phyloP scores from a whole-genome alignment of 148 eudicot genomes.

The Nepenthes mirabilis region DNA sequence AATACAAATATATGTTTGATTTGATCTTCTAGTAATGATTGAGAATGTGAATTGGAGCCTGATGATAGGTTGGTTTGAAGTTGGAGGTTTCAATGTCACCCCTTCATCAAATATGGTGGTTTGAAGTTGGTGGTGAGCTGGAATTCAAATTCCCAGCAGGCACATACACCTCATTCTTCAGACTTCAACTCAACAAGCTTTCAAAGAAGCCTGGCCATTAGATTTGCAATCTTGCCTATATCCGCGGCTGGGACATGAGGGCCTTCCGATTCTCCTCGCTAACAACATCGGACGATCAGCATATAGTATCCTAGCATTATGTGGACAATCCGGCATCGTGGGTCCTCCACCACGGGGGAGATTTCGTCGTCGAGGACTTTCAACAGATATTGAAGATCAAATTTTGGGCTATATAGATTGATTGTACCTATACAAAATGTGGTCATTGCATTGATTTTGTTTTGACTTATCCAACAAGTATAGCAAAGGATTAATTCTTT shows the following conservation, averaged over 20 bases:
- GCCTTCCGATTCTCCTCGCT: slow-evolving; percentile 48
- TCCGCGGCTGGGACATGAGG: slow-evolving; percentile 70
- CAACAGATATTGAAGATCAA: slow-evolving; percentile 36
- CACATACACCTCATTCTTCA: slow-evolving; percentile 56
- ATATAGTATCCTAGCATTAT: slow-evolving; percentile 22
- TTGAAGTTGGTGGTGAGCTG: slow-evolving; percentile 67
- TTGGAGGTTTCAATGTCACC: background rate
- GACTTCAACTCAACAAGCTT: slow-evolving; percentile 55
- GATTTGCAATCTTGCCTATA: slow-evolving; percentile 34
- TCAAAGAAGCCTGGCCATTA: slow-evolving; percentile 43
- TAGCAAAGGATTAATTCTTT: too few species aligned
- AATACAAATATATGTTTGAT: too few species aligned
- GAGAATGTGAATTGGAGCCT: background rate
- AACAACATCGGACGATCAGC: slow-evolving; percentile 60
- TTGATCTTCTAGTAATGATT: background rate
- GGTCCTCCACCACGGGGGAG: slow-evolving; percentile 60
- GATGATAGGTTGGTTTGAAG: slow-evolving; percentile 2
- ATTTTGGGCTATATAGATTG: slow-evolving; percentile 66
- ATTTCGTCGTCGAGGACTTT: slow-evolving; percentile 38
- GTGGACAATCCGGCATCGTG: slow-evolving; percentile 52
- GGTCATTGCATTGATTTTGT: slow-evolving; percentile 77
- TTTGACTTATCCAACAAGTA: too few species aligned
- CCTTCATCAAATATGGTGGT: slow-evolving; percentile 90
- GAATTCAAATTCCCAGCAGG: slow-evolving; percentile 71
- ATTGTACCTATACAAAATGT: slow-evolving; percentile 84